Evolutionary conservation across 1,284 basidiomycete genomes (phyloP).

Genomic region (Boletus sp.): DNA sequence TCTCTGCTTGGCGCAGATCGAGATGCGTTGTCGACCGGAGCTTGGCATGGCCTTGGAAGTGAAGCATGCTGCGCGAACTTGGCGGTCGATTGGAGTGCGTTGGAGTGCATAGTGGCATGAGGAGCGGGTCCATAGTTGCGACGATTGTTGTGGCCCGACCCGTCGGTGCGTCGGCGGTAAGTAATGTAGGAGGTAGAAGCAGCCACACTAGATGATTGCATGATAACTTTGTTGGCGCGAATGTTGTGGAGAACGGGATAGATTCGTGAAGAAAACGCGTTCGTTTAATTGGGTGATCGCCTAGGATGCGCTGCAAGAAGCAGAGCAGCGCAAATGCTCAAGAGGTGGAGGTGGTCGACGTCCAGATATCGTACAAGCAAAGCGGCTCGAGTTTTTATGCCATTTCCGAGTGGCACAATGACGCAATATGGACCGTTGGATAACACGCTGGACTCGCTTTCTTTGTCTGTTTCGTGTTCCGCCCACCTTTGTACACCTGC

Average conservation of each 20-base stretch:
- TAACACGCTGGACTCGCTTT: slow-evolving; percentile 4
- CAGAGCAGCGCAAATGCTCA: too few species aligned
- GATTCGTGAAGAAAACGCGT: background rate
- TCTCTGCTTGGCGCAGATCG: slow-evolving; percentile 9
- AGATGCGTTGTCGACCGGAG: slow-evolving; percentile 3
- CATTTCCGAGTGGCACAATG: slow-evolving; percentile 19
- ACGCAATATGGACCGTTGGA: background rate
- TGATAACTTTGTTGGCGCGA: slow-evolving; percentile 1
- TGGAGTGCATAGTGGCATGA: background rate
- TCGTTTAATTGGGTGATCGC: slow-evolving; percentile 1
- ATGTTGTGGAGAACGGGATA: background rate
- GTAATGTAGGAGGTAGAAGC: background rate
- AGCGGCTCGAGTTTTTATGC: slow-evolving; percentile 14
- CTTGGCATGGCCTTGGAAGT: background rate
- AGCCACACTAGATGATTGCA: slow-evolving; percentile 2
- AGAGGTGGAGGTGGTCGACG: background rate
- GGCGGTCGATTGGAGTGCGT: background rate
- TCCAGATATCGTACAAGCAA: background rate
- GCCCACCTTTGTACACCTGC: slow-evolving; percentile 22
- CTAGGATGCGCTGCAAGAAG: background rate
- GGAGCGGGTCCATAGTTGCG: background rate
- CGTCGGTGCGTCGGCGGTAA: background rate
- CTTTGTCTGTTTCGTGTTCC: slow-evolving; percentile 18
- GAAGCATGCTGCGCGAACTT: background rate
- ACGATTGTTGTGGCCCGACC: too few species aligned